Base-by-base conservation (phyloP, 2,329 filamentous ascomycete genomes). In the Trichoderma brevicompactum region DNA sequence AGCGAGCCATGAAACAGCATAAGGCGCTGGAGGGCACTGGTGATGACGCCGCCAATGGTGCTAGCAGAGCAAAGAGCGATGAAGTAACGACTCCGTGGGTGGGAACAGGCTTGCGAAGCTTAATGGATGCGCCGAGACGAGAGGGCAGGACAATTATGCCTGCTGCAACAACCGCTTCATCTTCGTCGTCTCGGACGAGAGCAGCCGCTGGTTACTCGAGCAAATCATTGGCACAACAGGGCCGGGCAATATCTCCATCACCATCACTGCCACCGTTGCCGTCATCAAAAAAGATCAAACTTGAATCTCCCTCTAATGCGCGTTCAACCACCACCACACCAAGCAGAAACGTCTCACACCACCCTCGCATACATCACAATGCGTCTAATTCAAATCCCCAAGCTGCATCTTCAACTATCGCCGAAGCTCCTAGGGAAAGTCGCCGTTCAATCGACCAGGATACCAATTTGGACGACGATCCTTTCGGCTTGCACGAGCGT, bases 41-140 rank as follows among this genome's bases (percentile, higher is more conserved):
- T 7, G 38, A 13, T 5, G 52, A 17, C 70, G 10, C 49, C 71
- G n/a, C 32, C 3, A 64, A 65, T 9, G 44, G 48, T 13, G 56
- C 40, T 15, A 23, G 19, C 23, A 34, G 34, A 36, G 52, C 48
- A 23, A 66, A 64, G 15, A 62, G 59, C 1, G 67, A 65, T 28
- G 23, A 36, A 17, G n/a, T 5, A 7, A 19, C 10, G 41, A 60
- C 66, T 55, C 69, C 73, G 0, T 76, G 72, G 70, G 70, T 70
- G 19, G 74, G 74, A 0, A 74, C 75, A 1, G 76, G 77, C 5
- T 68, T 83, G 34, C 71, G 76, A 62, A 79, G 80, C 2, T 71
- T 83, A 48, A 79, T 83, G 76, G 77, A 82, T 61, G 79, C 75
- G 13, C 79, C 77, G 28, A 72, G 73, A 58, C 76, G 75, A 66